Evolutionary conservation across 2,329 filamentous ascomycete genomes (phyloP).

Genomic region (Trichoderma aggressivum): DNA sequence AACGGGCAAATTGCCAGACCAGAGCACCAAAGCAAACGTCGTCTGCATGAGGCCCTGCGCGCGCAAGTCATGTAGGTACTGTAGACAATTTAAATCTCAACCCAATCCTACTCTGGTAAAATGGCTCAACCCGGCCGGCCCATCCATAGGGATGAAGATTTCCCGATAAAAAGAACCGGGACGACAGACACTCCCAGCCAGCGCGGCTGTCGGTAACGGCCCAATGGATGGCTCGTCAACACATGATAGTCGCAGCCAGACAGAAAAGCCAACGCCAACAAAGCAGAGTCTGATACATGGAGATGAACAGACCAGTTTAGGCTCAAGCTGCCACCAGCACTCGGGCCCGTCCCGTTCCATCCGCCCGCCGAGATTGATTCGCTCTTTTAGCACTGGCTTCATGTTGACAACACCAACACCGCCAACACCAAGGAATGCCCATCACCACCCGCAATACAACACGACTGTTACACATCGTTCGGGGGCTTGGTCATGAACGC

Average conservation of each 20-base stretch:
- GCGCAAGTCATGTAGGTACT: slow-evolving; percentile 11
- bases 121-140: slow-evolving; percentile 15
- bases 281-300: not conserved
- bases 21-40: not conserved
- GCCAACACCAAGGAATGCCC: not conserved
- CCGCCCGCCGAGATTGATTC: slow-evolving; percentile 12
- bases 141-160: not conserved
- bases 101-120: not conserved
- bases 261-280: not conserved
- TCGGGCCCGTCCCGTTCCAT: slow-evolving; percentile 20
- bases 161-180: slow-evolving; percentile 7
- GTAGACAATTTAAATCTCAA: not conserved
- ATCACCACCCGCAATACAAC: not conserved
- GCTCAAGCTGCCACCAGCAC: not conserved
- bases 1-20: not conserved
- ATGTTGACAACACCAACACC: not conserved
- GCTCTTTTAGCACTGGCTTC: not conserved
- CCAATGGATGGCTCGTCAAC: slow-evolving; percentile 5
- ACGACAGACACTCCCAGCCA: not conserved
- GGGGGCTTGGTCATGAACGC: not conserved
- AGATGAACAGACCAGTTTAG: not conserved
- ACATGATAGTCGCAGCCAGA: not conserved
- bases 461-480: not conserved
- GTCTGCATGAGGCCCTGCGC: slow-evolving; percentile 2
- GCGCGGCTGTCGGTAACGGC: not conserved